These are phyloP conservation scores for Coprinellus aureogranulatus DNA, from an alignment of 768 basidiomycete genomes.

Conservation along the genomic window DNA sequence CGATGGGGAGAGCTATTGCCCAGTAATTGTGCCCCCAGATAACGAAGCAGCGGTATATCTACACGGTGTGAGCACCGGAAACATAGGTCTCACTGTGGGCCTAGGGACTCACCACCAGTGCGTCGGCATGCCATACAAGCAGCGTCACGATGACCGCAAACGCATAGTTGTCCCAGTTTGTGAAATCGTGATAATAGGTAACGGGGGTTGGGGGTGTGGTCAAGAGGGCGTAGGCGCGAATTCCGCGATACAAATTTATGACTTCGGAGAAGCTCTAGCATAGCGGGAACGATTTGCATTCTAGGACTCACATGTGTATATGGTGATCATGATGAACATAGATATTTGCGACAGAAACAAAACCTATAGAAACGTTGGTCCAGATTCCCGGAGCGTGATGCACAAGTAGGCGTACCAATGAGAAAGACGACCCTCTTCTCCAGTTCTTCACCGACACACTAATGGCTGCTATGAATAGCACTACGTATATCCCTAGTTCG, in stretches of 20 bases:
- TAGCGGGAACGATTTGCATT: neutral
- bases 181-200: slow-evolving; percentile 20
- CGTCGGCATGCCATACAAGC: slow-evolving; percentile 28
- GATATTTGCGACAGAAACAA: slow-evolving; percentile 21
- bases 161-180: slow-evolving; percentile 22
- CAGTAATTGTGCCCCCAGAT: slow-evolving; percentile 22
- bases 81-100: too few relatives aligned
- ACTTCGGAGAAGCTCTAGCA: slow-evolving; percentile 1
- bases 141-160: slow-evolving; percentile 20
- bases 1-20: slow-evolving; percentile 20
- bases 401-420: slow-evolving; percentile 8
- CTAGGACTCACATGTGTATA: slow-evolving; percentile 21
- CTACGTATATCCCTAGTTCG: slow-evolving; percentile 13
- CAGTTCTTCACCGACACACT: slow-evolving; percentile 17
- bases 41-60: slow-evolving; percentile 29
- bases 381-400: neutral
- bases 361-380: slow-evolving; percentile 13
- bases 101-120: slow-evolving; percentile 19
- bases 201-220: slow-evolving; percentile 16
- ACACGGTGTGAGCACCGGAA: too few relatives aligned
- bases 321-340: slow-evolving; percentile 23
- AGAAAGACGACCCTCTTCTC: slow-evolving; percentile 8
- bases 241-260: slow-evolving; percentile 20
- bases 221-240: slow-evolving; percentile 19
- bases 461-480: slow-evolving; percentile 17